Base-by-base conservation (phyloP, 176 grass and related monocot species). In the Thalia dealbata region DNA sequence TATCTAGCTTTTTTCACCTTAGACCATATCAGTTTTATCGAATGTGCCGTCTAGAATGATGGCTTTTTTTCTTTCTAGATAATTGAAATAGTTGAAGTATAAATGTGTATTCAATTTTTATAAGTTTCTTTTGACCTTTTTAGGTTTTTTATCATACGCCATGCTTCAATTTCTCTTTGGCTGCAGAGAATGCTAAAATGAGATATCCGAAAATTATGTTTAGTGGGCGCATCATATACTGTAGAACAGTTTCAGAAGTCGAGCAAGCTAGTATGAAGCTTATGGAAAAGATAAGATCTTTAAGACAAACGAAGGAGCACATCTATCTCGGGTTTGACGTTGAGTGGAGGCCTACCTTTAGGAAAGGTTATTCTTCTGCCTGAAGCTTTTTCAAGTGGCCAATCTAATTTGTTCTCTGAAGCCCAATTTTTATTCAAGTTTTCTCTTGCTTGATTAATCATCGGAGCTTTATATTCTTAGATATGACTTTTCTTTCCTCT, bases 281-380 rank as follows among this genome's bases (percentile, higher is more conserved):
- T 58, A 38, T 86, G 50, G 14, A 56, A 28, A 87, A 83, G 79
- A 78, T 91, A 24, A 74, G 82, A 54, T 72, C 68, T 25, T 83
- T 75, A 73, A 88, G 93, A 67, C 48, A 67, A 28, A 16, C 22
- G 43, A n/a, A 67, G 41, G 69, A 75, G 43, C 79, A 28, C 26
- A 85, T 93, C 62, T 75, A 85, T 77, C 76, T 99, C 72, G 95
- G 90, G 18, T 99, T 99, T 45, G 87, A 99, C 79, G 89, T 99
- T 1, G 95, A 93, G 61, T 93, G 90, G 87, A 88, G 41, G 45
- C 90, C 90, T 74, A 78, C 90, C 50, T 83, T 89, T 22, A 79
- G 81, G 68, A 79, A 85, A 88, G 90, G 95, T 96, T 82, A 6
- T 78, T 90, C 52, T 74, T 72, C 11, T 52, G 52, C 10, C 18